Evolutionary conservation across 345 rosid species (phyloP).

Genomic region (Syzygium jambos): DNA sequence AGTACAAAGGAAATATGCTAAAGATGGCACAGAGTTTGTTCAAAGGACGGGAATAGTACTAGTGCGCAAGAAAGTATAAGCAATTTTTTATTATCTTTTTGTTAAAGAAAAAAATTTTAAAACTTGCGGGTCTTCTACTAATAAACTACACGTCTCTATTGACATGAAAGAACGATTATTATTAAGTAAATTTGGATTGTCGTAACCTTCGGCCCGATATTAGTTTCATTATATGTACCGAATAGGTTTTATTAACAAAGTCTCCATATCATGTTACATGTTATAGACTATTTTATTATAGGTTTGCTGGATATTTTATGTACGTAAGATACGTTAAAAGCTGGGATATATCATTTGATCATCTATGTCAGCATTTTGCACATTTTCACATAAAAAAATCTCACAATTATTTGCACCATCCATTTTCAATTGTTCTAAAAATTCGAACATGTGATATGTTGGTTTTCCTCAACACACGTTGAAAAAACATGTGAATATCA

Average conservation of each 20-base stretch:
- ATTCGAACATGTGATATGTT: neutral
- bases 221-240: neutral
- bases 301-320: neutral
- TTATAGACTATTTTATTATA: neutral
- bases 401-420: neutral
- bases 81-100: too few species aligned
- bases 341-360: neutral
- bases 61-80: too few species aligned
- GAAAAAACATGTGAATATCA: too few species aligned
- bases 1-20: too few species aligned
- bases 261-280: neutral
- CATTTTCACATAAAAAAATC: neutral
- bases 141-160: too few species aligned
- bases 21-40: too few species aligned
- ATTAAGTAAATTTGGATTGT: too few species aligned
- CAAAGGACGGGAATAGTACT: too few species aligned
- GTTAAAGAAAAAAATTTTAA: too few species aligned
- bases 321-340: neutral
- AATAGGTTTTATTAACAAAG: neutral
- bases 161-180: too few species aligned
- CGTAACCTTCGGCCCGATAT: neutral
- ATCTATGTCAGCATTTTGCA: neutral
- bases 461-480: too few species aligned
- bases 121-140: too few species aligned
- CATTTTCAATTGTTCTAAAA: neutral